These are phyloP conservation scores for Eremomyces bilateralis DNA, from an alignment of 495 filamentous ascomycete genomes.

Conservation along the genomic window DNA sequence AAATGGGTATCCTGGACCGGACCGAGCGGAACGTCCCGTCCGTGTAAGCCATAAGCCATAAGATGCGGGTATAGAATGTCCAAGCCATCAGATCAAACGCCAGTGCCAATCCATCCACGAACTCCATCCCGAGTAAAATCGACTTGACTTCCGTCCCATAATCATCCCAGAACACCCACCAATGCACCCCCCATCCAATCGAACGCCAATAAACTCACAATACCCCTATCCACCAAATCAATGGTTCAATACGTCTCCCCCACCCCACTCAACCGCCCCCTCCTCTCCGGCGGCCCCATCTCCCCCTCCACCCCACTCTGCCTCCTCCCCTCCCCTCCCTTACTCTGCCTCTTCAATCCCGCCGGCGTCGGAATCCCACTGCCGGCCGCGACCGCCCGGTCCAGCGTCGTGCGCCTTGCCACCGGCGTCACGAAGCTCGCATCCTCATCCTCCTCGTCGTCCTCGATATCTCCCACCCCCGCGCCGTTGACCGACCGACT, in stretches of 20 bases:
- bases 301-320: constrained; percentile 28
- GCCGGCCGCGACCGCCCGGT: constrained; percentile 6
- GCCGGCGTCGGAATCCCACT: constrained; percentile 11
- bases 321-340: constrained; percentile 28
- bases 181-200: too few relatives aligned
- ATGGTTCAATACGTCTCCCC: constrained; percentile 44
- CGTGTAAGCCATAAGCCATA: too few relatives aligned
- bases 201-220: too few relatives aligned
- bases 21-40: too few relatives aligned
- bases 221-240: too few relatives aligned
- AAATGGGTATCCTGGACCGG: too few relatives aligned
- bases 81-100: too few relatives aligned
- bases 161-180: too few relatives aligned
- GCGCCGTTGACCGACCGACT: background rate
- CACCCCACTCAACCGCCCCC: constrained; percentile 30
- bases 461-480: background rate
- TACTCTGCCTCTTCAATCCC: constrained; percentile 11
- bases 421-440: constrained; percentile 7
- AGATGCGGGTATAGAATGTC: too few relatives aligned
- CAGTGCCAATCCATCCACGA: too few relatives aligned
- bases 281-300: constrained; percentile 29
- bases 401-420: constrained; percentile 12
- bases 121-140: too few relatives aligned
- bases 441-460: constrained; percentile 9
- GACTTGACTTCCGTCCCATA: too few relatives aligned